These are phyloP conservation scores for Piloderma croceum DNA, from an alignment of 768 basidiomycete genomes.

Conservation along the genomic window DNA sequence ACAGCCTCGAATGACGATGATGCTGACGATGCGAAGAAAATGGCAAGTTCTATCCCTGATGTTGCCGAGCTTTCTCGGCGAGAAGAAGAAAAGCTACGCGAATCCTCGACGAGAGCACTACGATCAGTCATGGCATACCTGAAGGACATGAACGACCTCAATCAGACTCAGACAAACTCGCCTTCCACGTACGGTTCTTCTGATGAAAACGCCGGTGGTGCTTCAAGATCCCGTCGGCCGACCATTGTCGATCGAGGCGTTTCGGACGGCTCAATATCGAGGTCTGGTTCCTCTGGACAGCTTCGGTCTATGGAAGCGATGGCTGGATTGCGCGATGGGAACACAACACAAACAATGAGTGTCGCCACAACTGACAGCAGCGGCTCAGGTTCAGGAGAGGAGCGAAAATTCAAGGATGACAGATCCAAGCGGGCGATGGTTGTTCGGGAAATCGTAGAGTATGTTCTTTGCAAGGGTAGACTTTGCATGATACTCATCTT, in stretches of 20 bases:
- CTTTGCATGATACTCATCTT: constrained; percentile 2
- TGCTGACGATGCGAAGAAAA: constrained; percentile 25
- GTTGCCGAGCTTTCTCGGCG: constrained; percentile 50
- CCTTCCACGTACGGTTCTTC: constrained; percentile 54
- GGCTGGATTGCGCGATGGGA: constrained; percentile 52
- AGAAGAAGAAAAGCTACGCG: constrained; percentile 67
- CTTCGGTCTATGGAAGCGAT: constrained; percentile 65
- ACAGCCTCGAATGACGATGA: constrained; percentile 35
- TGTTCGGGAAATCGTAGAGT: constrained; percentile 89
- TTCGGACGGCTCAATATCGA: constrained; percentile 38
- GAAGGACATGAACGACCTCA: constrained; percentile 91
- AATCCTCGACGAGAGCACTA: constrained; percentile 74
- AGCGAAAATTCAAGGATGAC: constrained; percentile 90
- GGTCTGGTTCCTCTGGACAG: constrained; percentile 44
- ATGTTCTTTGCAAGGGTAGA: too few relatives aligned
- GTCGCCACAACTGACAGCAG: constrained; percentile 62
- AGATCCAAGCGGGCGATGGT: constrained; percentile 77
- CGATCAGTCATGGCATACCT: constrained; percentile 94
- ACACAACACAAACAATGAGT: constrained; percentile 62
- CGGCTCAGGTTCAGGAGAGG: constrained; percentile 67
- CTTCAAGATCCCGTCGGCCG: constrained; percentile 55
- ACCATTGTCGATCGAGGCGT: constrained; percentile 62
- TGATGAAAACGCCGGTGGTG: constrained; percentile 33
- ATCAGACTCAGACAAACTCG: constrained; percentile 55
- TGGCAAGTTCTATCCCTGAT: constrained; percentile 42